Base-by-base conservation (phyloP, 1,284 basidiomycete species). In the Abortiporus biennis region DNA sequence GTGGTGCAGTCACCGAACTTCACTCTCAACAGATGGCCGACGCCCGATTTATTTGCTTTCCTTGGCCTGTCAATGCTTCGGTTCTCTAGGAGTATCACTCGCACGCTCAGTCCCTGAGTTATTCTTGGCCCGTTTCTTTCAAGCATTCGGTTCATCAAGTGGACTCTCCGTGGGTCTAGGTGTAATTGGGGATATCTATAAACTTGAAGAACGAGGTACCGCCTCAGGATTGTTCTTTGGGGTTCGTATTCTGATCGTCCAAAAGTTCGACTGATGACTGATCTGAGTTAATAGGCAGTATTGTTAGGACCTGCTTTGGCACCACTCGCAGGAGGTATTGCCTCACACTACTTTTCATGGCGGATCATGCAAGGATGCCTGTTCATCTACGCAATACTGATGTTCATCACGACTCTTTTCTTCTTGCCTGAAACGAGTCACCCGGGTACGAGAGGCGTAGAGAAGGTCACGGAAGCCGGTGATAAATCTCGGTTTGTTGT, bases 381-480 rank as follows among this genome's bases (percentile, higher is more conserved):
- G 1, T 74, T 71, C 1, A 53, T 67, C 0, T 57, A 66, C 25
- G 72, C 71, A 1, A 47, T 71, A 0, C 34, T 72, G 0, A 65
- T 69, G 1, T 66, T 78, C 32, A 15, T 71, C 1, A 53, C 72
- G 6, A 65, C 80, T 29, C 54, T 62, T 3, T 44, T 74, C 15
- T 72, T 74, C 47, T 66, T 88, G 21, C 85, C 87, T 0, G 87
- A 91, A 54, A 88, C 86, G 3, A 72, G 69, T 13, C 80, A 83
- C 52, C 64, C 76, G 25, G 56, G 68, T 42, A 45, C 70, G 6
- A 58, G 64, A n/a, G 74, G 74, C 0, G 63, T 74, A 11, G 75
- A 77, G 27, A 67, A 57, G 39, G 32, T 54, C 6, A 46, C 45
- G 6, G 51, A 54, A 27, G 39, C 46, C 6, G 48, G 49, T 24